phyloP scores from a whole-genome alignment of 202 grass and related monocot species.

The Schoenoplectus tabernaemontani region DNA sequence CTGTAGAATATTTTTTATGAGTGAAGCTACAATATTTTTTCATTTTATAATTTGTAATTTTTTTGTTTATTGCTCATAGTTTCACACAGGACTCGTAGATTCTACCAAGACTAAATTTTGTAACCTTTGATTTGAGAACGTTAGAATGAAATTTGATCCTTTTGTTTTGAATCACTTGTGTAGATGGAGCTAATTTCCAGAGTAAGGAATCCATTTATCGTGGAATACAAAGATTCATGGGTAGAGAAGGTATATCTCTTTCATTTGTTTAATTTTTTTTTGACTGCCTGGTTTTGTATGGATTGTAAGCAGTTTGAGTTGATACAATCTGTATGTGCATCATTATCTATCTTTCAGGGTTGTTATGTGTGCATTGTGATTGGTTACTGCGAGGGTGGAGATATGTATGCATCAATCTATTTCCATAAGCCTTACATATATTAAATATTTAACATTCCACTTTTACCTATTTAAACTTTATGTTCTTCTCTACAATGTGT shows the following conservation, averaged over 20 bases:
- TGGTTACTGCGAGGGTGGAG: slow-evolving; percentile 80
- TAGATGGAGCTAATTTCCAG: slow-evolving; percentile 97
- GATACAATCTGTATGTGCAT: slow-evolving; percentile 10
- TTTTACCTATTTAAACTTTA: slow-evolving; percentile 23
- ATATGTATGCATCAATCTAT: slow-evolving; percentile 65
- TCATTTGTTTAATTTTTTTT: neutral
- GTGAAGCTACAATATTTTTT: neutral
- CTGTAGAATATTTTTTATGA: neutral
- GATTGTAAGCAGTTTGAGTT: neutral
- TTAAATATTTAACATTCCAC: neutral
- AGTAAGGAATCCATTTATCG: slow-evolving; percentile 85
- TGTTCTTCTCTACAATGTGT: slow-evolving; percentile 16
- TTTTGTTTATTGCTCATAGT: neutral
- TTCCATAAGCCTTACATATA: slow-evolving; percentile 8
- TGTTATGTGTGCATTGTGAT: slow-evolving; percentile 93
- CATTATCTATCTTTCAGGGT: slow-evolving; percentile 46
- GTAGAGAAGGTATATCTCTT: slow-evolving; percentile 69
- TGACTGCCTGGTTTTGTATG: too few species aligned
- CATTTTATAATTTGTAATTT: neutral
- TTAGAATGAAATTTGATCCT: neutral
- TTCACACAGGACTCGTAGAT: neutral
- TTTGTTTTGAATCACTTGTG: neutral
- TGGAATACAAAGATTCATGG: slow-evolving; percentile 99
- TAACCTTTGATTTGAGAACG: neutral
- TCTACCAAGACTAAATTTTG: too few species aligned